Evolutionary conservation across 139 green algal genomes (phyloP), one percentile per base, ranked within the genome.

Genomic region (Closterium sp.): DNA sequence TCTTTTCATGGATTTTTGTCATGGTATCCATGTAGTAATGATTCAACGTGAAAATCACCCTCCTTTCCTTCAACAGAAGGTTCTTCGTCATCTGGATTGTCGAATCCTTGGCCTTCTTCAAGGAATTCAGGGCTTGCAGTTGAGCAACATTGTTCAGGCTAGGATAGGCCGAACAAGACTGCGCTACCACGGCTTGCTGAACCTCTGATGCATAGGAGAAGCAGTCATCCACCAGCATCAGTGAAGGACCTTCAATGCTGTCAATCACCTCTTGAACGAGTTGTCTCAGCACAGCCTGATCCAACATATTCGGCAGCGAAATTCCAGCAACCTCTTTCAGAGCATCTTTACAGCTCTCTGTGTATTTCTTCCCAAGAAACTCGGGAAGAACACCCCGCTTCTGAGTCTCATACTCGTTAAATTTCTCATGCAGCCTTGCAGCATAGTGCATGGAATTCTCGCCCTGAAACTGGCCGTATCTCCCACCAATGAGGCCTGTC

Each of bases 1-100:
- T 31, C 34, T 9, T 10, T 35, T 32, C 3, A 10, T 69, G 89
- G 6, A 90, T 69, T n/a, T 92, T 92, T n/a, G 90, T 85, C 16
- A 92, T 31, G 21, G 85, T 92, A 31, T 92, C 89, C 84, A 90
- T 90, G 33, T 91, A 92, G 33, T 92, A 90, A 12, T 92, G 32
- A 30, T 91, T 90, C 31, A 34, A 34, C 5, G 85, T 90, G 4
- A 86, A 92, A n/a, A 92, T 90, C 8, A 88, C 31, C 31, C 34
- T 43, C 33, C 32, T 64, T 69, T 90, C 89, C 33, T 92, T 92
- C 23, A 64, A n/a, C 23, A 92, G 33, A n/a, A 91, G 90, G 33
- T 69, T 9, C 34, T 28, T n/a, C 21, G 33, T 76, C 21, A 92
- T 55, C 55, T 84, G 32, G 6, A 31, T 90, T 34, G 36, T 33